phyloP scores from a whole-genome alignment of 2,329 filamentous ascomycete genomes.

The Plenodomus biglobosus region DNA sequence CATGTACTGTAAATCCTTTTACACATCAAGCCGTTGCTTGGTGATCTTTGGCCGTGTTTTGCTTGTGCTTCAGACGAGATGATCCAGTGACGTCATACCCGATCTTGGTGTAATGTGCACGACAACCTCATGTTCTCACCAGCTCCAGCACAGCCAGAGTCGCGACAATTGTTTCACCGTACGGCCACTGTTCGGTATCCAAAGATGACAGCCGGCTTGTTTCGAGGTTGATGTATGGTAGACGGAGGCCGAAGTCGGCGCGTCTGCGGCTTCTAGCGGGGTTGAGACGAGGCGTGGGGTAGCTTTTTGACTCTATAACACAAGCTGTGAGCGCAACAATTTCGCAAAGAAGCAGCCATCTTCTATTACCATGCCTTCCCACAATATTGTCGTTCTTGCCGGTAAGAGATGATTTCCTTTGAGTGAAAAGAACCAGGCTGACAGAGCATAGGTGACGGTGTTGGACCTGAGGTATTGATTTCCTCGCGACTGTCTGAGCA shows the following conservation, averaged over 20 bases:
- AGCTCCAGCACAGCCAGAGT: too few species aligned
- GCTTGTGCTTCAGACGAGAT: background rate
- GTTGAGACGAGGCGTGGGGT: background rate
- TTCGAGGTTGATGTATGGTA: background rate
- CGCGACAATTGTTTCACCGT: background rate
- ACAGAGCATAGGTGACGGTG: constrained; percentile 42
- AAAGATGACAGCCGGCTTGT: background rate
- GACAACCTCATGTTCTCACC: background rate
- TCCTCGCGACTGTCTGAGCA: background rate
- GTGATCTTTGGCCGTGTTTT: background rate
- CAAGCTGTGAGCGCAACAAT: background rate
- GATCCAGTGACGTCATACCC: background rate
- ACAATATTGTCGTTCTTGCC: constrained; percentile 47
- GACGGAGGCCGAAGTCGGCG: background rate
- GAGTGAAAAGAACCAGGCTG: constrained; percentile 8
- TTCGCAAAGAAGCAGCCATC: background rate
- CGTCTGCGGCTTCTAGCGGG: background rate
- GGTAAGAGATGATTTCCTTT: constrained; percentile 29
- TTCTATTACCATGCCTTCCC: constrained; percentile 39
- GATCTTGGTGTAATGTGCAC: background rate
- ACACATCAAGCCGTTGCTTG: too few species aligned
- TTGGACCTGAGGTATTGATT: constrained; percentile 45
- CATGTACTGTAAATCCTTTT: too few species aligned
- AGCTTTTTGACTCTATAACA: background rate
- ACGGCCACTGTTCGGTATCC: background rate